phyloP scores from a whole-genome alignment of 2,329 filamentous ascomycete genomes.

The Fusarium beomiforme region DNA sequence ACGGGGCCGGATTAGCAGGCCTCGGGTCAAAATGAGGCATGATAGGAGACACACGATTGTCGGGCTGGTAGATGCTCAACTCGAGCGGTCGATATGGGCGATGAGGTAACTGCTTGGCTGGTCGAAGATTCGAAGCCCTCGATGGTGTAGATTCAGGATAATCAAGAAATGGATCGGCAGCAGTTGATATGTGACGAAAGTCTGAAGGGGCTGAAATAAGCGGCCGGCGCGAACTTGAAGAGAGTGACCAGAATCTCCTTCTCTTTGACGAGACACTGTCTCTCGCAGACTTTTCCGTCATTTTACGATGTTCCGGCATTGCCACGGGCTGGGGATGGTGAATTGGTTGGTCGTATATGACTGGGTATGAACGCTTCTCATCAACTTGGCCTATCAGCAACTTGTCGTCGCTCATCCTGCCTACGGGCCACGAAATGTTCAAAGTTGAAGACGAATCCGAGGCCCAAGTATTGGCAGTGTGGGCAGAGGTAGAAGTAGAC shows the following conservation, averaged over 20 bases:
- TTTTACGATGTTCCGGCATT: conserved; percentile 32
- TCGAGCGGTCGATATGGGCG: conserved; percentile 64
- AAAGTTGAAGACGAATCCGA: conserved; percentile 36
- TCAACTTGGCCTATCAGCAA: conserved; percentile 48
- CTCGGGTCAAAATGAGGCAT: conserved; percentile 60
- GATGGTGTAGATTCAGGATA: conserved; percentile 33
- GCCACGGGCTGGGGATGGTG: conserved; percentile 44
- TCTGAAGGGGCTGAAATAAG: conserved; percentile 68
- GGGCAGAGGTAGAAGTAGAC: conserved; percentile 37
- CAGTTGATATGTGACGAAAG: conserved; percentile 67
- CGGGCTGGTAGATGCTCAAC: conserved; percentile 60
- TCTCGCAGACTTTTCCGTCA: conserved; percentile 45
- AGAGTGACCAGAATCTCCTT: conserved; percentile 57
- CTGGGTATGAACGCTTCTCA: conserved; percentile 41
- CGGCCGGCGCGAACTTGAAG: conserved; percentile 58
- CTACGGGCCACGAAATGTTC: conserved; percentile 42
- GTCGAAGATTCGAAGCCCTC: conserved; percentile 36
- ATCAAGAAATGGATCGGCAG: conserved; percentile 52
- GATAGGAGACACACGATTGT: conserved; percentile 63
- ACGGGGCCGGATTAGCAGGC: conserved; percentile 44
- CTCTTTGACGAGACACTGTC: conserved; percentile 57
- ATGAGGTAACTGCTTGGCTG: conserved; percentile 38
- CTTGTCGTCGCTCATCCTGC: conserved; percentile 41
- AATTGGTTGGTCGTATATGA: conserved; percentile 45
- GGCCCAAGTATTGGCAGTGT: conserved; percentile 26